phyloP scores from a whole-genome alignment of 306 rosid species.

The peach (Prunus persica) region DNA sequence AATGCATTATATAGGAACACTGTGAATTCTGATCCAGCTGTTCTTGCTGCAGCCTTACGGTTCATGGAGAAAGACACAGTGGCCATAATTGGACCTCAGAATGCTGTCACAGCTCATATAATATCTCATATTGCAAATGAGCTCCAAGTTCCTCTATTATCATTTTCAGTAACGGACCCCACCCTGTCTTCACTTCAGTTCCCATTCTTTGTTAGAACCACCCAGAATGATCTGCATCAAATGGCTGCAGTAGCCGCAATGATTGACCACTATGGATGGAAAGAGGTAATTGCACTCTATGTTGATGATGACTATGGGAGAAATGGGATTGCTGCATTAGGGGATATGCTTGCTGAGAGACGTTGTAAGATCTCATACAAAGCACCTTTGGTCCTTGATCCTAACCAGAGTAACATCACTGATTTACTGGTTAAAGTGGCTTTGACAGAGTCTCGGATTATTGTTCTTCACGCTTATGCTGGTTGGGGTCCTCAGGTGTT shows the following conservation, averaged over 20 bases:
- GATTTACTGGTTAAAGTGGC: conserved; percentile 74
- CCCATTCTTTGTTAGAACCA: conserved; percentile 79
- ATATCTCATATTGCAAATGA: conserved; percentile 88
- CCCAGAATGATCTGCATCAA: conserved; percentile 66
- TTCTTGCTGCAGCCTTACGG: conserved; percentile 54
- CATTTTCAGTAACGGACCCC: conserved; percentile 80
- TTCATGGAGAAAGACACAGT: conserved; percentile 70
- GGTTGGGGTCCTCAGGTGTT: conserved; percentile 47
- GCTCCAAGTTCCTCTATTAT: conserved; percentile 80
- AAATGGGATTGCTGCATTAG: conserved; percentile 72
- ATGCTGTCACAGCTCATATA: conserved; percentile 80
- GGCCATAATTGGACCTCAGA: conserved; percentile 95
- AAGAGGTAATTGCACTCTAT: conserved; percentile 79
- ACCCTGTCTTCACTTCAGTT: conserved; percentile 85
- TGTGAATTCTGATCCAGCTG: no score
- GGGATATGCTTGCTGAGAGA: conserved; percentile 70
- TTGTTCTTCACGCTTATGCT: conserved; percentile 59
- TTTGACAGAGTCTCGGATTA: conserved; percentile 70
- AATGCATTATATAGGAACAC: conserved; percentile 10
- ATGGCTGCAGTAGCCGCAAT: conserved; percentile 89
- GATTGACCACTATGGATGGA: conserved; percentile 68
- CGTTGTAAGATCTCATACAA: conserved; percentile 80
- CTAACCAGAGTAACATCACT: conserved; percentile 53
- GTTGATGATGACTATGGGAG: conserved; percentile 88
- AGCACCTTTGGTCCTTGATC: conserved; percentile 57